phyloP scores from a whole-genome alignment of 495 filamentous ascomycete species.

The Elaphomyces granulatus region DNA sequence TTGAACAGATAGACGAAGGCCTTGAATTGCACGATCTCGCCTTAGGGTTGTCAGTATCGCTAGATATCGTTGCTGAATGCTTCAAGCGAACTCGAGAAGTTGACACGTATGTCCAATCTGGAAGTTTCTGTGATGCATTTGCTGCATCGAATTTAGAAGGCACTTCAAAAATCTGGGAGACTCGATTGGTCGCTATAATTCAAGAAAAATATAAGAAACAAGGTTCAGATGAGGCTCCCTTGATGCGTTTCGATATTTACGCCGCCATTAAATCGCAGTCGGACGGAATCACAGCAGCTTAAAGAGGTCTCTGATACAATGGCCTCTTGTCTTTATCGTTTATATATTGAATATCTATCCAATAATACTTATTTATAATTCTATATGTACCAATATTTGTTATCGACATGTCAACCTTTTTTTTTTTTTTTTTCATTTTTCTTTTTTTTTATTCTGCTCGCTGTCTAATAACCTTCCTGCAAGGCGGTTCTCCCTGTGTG shows the following conservation, averaged over 20 bases:
- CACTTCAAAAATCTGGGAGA: slow-evolving; percentile 7
- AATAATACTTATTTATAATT: too few species aligned
- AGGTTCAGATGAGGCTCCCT: not conserved
- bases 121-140: slow-evolving; percentile 9
- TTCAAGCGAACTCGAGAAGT: slow-evolving; percentile 2
- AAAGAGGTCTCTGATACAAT: too few species aligned
- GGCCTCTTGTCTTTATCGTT: too few species aligned
- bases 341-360: too few species aligned
- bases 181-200: slow-evolving; percentile 7
- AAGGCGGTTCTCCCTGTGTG: too few species aligned
- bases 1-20: slow-evolving; percentile 25
- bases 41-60: slow-evolving; percentile 6
- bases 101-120: slow-evolving; percentile 15
- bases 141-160: slow-evolving; percentile 1
- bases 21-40: slow-evolving; percentile 15
- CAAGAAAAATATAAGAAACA: slow-evolving; percentile 7
- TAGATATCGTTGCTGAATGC: slow-evolving; percentile 1
- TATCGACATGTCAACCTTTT: too few species aligned
- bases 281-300: too few species aligned
- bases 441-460: too few species aligned
- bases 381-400: too few species aligned
- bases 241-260: slow-evolving; percentile 1
- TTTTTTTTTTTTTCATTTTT: too few species aligned
- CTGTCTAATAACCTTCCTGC: too few species aligned
- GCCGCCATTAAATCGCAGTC: not conserved